phyloP scores from a whole-genome alignment of 306 rosid species.

The Cicer arietinum region DNA sequence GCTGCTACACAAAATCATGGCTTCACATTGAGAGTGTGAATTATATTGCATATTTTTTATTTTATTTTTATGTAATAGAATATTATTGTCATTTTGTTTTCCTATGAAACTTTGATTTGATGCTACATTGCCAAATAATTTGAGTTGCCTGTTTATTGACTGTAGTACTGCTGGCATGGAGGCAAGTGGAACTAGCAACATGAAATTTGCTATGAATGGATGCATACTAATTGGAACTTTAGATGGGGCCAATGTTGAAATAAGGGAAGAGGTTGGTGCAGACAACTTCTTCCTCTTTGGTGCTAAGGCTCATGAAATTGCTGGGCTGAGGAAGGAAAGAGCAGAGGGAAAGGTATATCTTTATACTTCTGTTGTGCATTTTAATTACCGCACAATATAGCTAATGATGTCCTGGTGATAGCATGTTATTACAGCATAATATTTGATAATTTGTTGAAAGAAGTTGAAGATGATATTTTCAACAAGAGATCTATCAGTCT shows the following conservation, averaged over 20 bases:
- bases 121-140: slow-evolving; percentile 37
- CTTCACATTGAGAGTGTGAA: slow-evolving; percentile 2
- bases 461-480: slow-evolving; percentile 27
- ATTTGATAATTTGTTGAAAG: slow-evolving; percentile 9
- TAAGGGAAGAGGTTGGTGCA: slow-evolving; percentile 91
- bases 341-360: slow-evolving; percentile 88
- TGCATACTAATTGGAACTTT: slow-evolving; percentile 93
- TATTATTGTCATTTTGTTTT: neutral
- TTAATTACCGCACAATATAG: slow-evolving; percentile 10
- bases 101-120: slow-evolving; percentile 24
- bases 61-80: neutral
- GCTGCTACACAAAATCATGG: neutral
- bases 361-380: slow-evolving; percentile 29
- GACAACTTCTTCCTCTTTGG: slow-evolving; percentile 98
- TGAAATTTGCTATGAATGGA: slow-evolving; percentile 98
- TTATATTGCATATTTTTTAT: neutral
- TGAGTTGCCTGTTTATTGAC: slow-evolving; percentile 14
- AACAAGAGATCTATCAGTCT: neutral
- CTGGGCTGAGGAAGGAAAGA: slow-evolving; percentile 89
- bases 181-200: slow-evolving; percentile 99
- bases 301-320: slow-evolving; percentile 91
- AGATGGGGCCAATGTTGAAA: slow-evolving; percentile 99
- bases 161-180: slow-evolving; percentile 99
- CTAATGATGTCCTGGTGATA: slow-evolving; percentile 36
- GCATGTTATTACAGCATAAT: neutral